phyloP scores from a whole-genome alignment of 2,329 filamentous ascomycete genomes.

The Verticillium nubilum region DNA sequence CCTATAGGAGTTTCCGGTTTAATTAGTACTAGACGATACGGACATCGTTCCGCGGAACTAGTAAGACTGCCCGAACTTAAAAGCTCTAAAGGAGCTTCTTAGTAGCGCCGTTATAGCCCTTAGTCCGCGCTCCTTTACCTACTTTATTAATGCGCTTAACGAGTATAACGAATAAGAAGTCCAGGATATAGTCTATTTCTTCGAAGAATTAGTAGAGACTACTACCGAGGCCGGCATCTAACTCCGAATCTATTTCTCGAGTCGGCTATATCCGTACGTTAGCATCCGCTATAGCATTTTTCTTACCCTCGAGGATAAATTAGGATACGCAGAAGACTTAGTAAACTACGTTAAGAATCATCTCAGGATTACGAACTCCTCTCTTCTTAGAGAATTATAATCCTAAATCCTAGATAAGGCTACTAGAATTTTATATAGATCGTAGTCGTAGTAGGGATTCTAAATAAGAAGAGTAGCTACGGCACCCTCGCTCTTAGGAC shows the following conservation, averaged over 20 bases:
- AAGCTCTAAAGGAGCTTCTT: conserved; percentile 1
- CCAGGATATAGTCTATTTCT: conserved; percentile 35
- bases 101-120: conserved; percentile 4
- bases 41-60: background rate
- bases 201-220: conserved; percentile 29
- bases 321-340: conserved; percentile 30
- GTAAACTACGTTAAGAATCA: conserved; percentile 21
- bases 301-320: conserved; percentile 27
- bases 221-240: conserved; percentile 3
- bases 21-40: background rate
- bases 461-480: conserved; percentile 26
- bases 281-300: conserved; percentile 18
- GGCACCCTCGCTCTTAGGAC: conserved; percentile 19
- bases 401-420: conserved; percentile 26
- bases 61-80: background rate
- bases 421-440: conserved; percentile 36
- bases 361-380: conserved; percentile 15
- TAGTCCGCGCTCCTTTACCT: conserved; percentile 7
- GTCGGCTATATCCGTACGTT: conserved; percentile 41
- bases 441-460: conserved; percentile 31
- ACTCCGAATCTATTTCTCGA: conserved; percentile 37
- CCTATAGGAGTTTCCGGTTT: background rate
- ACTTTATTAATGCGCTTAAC: conserved; percentile 39
- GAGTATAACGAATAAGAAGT: conserved; percentile 39
- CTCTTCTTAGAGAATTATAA: background rate